A percentile compares a stretch with the other conserved stretches of the same genome.
Evolutionary conservation across 1,139 yeast species (phyloP).

Genomic region (Tardiomyces digboiensis): DNA sequence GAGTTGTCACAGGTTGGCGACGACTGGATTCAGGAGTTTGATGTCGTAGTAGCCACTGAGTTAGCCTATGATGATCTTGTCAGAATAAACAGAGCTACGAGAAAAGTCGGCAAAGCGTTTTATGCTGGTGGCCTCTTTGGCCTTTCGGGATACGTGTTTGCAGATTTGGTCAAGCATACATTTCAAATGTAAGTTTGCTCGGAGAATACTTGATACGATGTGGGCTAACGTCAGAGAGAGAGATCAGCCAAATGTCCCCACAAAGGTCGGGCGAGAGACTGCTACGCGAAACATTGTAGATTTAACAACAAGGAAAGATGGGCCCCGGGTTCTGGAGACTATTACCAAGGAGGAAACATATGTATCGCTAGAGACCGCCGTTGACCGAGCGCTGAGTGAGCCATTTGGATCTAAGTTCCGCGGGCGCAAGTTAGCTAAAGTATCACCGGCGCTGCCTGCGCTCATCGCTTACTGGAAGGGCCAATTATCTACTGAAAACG

Average conservation of each 20-base stretch:
- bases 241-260: constrained; percentile 35
- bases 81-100: constrained; percentile 39
- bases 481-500: constrained; percentile 13
- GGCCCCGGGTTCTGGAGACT: constrained; percentile 36
- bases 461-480: constrained; percentile 42
- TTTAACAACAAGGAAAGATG: constrained; percentile 35
- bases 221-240: constrained; percentile 30
- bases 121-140: constrained; percentile 70
- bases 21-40: constrained; percentile 48
- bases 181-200: constrained; percentile 27
- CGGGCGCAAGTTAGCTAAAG: constrained; percentile 48
- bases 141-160: constrained; percentile 70
- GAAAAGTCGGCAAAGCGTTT: constrained; percentile 51
- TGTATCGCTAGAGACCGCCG: constrained; percentile 31
- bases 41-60: constrained; percentile 71
- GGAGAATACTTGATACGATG: background rate
- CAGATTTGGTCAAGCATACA: constrained; percentile 62
- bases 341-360: constrained; percentile 50
- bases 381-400: constrained; percentile 24
- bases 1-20: constrained; percentile 25
- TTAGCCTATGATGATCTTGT: constrained; percentile 32
- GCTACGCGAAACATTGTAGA: constrained; percentile 42
- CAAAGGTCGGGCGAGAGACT: constrained; percentile 41
- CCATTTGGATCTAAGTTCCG: constrained; percentile 25
- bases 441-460: constrained; percentile 54